Base-by-base conservation (phyloP, 257 asterid genomes). In the Cynanchum wilfordii region DNA sequence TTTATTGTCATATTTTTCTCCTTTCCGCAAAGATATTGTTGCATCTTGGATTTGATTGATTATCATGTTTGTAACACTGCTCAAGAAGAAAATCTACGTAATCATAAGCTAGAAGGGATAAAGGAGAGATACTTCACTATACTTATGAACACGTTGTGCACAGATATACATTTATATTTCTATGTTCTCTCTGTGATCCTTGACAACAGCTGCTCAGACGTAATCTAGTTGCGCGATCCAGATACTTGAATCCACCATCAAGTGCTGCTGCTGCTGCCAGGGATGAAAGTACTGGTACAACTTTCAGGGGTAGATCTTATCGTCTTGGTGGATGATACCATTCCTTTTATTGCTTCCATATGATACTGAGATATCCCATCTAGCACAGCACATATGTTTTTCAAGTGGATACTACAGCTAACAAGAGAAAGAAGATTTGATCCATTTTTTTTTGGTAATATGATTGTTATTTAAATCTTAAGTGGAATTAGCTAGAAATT, bases 301-400 rank as follows among this genome's bases (percentile, higher is more conserved):
- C 80, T 24, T 93, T 93, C 83, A 83, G 96, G 70, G 98, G 98
- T 72, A 84, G 98, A 85, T 90, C 98, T 17, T 38, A 87, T 80
- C 94, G 97, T 29, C 80, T 89, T 49, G 82, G 87, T 42, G 89
- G 91, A 68, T 93, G 78, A 85, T 58, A n/a, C 27, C 30, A 55
- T 65, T 73, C 65, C 59, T 66, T 42, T 20, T 27, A n/a, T 27
- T 22, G 68, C 67, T 75, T 8, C 16, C 25, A 58, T 15, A 15
- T 20, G 63, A 29, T 63, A 55, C 47, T 33, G 42, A 24, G 55
- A 58, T 19, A 59, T 63, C 56, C 20, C 55, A 25, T 54, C 2
- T 16, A 54, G 25, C 57, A 6, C 25, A 60, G 57, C 68, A 66
- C 25, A 40, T 79, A 57, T 10, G 73, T 70, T 47, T 27, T 7